phyloP scores from a whole-genome alignment of 805 yeast species.

The Naumovozyma baii region DNA sequence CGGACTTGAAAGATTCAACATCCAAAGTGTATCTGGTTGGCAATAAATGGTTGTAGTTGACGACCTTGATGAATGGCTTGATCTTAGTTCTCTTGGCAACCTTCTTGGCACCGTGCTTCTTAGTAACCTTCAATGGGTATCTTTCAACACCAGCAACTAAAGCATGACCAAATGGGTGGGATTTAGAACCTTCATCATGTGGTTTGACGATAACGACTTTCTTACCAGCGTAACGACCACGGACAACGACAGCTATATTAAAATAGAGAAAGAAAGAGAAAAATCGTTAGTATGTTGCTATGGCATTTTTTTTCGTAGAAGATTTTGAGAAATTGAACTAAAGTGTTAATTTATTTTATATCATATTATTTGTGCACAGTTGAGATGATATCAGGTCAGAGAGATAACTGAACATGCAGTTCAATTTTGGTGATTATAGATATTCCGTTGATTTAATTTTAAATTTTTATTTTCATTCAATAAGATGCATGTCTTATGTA shows the following conservation, averaged over 20 bases:
- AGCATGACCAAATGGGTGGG: conserved; percentile 99
- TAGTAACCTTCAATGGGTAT: conserved; percentile 94
- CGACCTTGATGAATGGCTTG: conserved; percentile 97
- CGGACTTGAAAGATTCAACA: conserved; percentile 88
- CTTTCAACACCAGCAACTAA: conserved; percentile 99
- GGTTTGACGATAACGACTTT: conserved; percentile 98
- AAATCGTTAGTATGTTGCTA: conserved; percentile 28
- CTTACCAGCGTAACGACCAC: conserved; percentile 99
- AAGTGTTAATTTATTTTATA: too few relatives aligned
- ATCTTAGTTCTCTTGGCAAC: conserved; percentile 94
- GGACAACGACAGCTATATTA: conserved; percentile 83
- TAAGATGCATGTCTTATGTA: too few relatives aligned
- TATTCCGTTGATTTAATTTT: too few relatives aligned
- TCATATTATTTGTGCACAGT: too few relatives aligned
- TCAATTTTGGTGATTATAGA: too few relatives aligned
- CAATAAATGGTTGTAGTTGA: conserved; percentile 99
- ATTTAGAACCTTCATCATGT: conserved; percentile 96
- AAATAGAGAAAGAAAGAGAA: conserved; percentile 1
- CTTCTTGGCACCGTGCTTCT: conserved; percentile 91
- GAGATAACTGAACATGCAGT: too few relatives aligned
- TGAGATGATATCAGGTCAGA: too few relatives aligned
- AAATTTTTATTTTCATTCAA: too few relatives aligned
- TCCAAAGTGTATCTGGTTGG: conserved; percentile 99
- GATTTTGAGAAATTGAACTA: too few relatives aligned
- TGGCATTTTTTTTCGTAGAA: too few relatives aligned